Base-by-base conservation (phyloP, 306 rosid genomes). In the Coriaria nepalensis region DNA sequence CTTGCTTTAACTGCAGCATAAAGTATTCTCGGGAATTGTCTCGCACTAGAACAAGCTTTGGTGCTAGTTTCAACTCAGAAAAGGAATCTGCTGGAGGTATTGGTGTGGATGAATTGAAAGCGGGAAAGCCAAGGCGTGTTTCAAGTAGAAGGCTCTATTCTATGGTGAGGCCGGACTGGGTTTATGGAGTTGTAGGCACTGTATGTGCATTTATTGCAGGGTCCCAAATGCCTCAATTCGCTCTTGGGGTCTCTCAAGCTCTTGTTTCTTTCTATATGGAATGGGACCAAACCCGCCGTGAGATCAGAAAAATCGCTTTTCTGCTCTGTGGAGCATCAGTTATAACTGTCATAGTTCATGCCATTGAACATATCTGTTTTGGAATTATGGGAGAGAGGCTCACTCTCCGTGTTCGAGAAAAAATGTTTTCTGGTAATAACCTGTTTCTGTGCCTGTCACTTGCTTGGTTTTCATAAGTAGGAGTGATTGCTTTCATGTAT, bases 301-400 rank as follows among this genome's bases (percentile, higher is more conserved):
- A 90, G 58, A 44, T 90, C 7, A 84, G 61, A 61, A 84, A 75
- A 61, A 79, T 90, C 15, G 57, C 87, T 49, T 56, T 84, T 35
- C 93, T 90, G 37, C 84, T 90, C 66, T 68, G 80, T 59, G 90
- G 76, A 12, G 87, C 64, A 13, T 75, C 95, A 9, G 66, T 84
- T 45, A 6, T 84, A 56, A 84, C 93, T 50, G 48, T 90, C 78
- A 60, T 69, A 44, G 93, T 81, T 37, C 93, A 81, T 74, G 97
- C 79, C 45, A 64, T 81, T 34, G 85, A 73, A 60, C 97, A 90
- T 77, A 76, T 81, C 50, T 84, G 77, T 60, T 81, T 90, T 10
- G 97, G 95, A 59, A 81, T 77, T 45, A 84, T 90, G 92, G 97
- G 97, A 49, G 95, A 90, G 69, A 79, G 95, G 49, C 95, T 90